These are phyloP conservation scores for Kalanchoe fedtschenkoi DNA, from an alignment of 164 flowering plant genomes.

Conservation along the genomic window DNA sequence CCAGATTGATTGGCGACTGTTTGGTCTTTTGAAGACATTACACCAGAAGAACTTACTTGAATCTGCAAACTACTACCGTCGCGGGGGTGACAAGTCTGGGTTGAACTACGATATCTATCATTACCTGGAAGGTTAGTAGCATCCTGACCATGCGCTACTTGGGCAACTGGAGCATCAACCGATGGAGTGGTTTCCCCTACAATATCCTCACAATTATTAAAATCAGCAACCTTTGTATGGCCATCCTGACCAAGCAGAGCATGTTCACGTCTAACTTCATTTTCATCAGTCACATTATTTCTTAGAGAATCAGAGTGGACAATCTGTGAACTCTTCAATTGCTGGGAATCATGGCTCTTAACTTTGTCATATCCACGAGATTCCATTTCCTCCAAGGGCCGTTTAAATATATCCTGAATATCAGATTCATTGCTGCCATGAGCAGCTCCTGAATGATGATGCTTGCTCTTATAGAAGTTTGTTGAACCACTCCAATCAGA, in stretches of 20 bases:
- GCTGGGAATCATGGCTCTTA: neutral
- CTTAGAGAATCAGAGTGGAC: conserved; percentile 10
- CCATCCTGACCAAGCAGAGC: conserved; percentile 14
- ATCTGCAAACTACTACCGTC: conserved; percentile 11
- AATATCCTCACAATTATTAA: conserved; percentile 12
- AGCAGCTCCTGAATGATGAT: conserved; percentile 22
- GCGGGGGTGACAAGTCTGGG: conserved; percentile 6
- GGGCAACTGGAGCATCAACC: conserved; percentile 10
- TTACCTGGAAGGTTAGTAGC: neutral
- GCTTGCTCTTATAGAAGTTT: conserved; percentile 27
- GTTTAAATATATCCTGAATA: conserved; percentile 13
- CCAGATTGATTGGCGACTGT: conserved; percentile 12
- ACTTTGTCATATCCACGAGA: conserved; percentile 10
- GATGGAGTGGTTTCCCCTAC: conserved; percentile 11
- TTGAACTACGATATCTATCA: conserved; percentile 9
- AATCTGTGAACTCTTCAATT: conserved; percentile 10
- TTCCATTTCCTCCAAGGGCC: conserved; percentile 5
- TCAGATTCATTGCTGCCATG: conserved; percentile 16
- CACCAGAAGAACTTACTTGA: neutral
- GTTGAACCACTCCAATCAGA: conserved; percentile 25
- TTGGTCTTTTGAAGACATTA: conserved; percentile 5
- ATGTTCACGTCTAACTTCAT: conserved; percentile 12
- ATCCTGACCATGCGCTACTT: conserved; percentile 8
- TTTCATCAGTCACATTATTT: conserved; percentile 13
- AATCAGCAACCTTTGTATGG: conserved; percentile 12